Evolutionary conservation across 768 basidiomycete species (phyloP).

Genomic region (Pulveroboletus sp.): DNA sequence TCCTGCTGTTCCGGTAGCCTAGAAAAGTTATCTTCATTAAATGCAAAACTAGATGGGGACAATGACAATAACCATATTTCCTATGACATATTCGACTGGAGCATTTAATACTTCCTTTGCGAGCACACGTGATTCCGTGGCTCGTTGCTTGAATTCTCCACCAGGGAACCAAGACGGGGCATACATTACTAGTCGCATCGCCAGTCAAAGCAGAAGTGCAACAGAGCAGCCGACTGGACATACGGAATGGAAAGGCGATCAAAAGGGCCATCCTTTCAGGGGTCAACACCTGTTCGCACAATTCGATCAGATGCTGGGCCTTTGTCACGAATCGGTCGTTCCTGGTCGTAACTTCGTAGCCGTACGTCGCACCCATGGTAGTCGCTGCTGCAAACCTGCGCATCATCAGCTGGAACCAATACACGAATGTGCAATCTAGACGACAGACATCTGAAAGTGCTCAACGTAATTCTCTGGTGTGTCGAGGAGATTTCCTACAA

Average conservation of each 20-base stretch:
- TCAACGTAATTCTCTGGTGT: constrained; percentile 10
- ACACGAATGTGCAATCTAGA: constrained; percentile 2
- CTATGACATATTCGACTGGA: constrained; percentile 20
- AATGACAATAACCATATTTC: constrained; percentile 17
- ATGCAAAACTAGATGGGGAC: not conserved
- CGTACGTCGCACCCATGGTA: constrained; percentile 24
- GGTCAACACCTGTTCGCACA: constrained; percentile 13
- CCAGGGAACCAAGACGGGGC: constrained; percentile 35
- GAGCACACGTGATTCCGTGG: constrained; percentile 14
- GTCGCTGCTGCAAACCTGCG: constrained; percentile 20
- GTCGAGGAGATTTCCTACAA: constrained; percentile 21
- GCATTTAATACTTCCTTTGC: constrained; percentile 19
- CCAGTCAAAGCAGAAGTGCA: not conserved
- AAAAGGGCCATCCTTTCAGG: constrained; percentile 21
- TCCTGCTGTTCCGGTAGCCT: constrained; percentile 20
- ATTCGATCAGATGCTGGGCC: constrained; percentile 5
- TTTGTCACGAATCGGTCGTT: constrained; percentile 27
- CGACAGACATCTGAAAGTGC: constrained; percentile 21
- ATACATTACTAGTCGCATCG: constrained; percentile 13
- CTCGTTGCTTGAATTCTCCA: constrained; percentile 21
- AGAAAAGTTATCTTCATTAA: not conserved
- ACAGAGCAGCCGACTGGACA: not conserved
- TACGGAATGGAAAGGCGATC: constrained; percentile 25
- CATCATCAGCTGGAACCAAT: not conserved
- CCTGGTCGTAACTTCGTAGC: constrained; percentile 20